Percentiles rank a stretch among this genome's conserved stretches.
phyloP scores from a whole-genome alignment of 176 grass and related monocot genomes.

The Miscanthus lutarioriparius region DNA sequence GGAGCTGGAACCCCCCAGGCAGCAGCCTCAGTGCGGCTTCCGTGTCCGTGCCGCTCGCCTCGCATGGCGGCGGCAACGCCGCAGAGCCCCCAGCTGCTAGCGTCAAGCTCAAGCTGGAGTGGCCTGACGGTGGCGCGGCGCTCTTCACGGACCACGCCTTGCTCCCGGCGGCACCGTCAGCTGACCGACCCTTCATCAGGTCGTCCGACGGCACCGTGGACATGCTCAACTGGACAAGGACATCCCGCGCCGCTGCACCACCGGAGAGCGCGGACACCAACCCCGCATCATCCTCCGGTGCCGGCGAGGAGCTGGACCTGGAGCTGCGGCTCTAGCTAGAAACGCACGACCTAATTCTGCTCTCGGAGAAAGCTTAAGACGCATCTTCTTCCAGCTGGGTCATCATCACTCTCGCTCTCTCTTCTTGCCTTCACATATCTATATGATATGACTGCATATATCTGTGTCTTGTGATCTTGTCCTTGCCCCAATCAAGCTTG shows the following conservation, averaged over 20 bases:
- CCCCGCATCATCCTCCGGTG: neutral
- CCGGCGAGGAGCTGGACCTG: neutral
- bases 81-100: neutral
- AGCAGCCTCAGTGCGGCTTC: neutral
- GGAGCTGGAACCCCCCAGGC: conserved; percentile 4
- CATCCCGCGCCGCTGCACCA: neutral
- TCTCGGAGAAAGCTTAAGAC: neutral
- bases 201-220: neutral
- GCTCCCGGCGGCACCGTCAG: neutral
- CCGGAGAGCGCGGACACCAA: neutral
- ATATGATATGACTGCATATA: neutral
- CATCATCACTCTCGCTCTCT: neutral
- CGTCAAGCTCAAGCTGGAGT: neutral
- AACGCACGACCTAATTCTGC: neutral
- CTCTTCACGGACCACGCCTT: neutral
- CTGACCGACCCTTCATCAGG: neutral
- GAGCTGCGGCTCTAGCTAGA: neutral
- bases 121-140: neutral
- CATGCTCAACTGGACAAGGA: neutral
- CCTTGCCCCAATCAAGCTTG: neutral
- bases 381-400: neutral
- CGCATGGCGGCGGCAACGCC: neutral
- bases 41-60: neutral
- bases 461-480: neutral
- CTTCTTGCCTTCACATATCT: neutral